These are phyloP conservation scores for Cetradonia linearis DNA, from an alignment of 495 filamentous ascomycete genomes.

Conservation along the genomic window DNA sequence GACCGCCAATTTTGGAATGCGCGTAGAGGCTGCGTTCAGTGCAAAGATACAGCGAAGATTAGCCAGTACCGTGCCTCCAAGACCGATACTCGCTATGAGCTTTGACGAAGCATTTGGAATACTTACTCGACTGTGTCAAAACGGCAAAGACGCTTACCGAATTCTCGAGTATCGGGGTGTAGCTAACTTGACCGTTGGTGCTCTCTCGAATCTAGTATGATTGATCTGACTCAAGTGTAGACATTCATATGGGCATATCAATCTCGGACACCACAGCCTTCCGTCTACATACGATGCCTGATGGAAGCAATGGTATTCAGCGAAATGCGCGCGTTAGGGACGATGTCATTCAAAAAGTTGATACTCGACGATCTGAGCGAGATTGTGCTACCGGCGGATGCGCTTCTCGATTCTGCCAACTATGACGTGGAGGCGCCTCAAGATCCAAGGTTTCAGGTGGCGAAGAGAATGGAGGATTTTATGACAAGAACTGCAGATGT, in stretches of 20 bases:
- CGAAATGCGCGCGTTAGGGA: constrained; percentile 54
- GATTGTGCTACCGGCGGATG: constrained; percentile 60
- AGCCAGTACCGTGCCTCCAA: constrained; percentile 84
- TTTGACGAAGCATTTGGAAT: constrained; percentile 61
- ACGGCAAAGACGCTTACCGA: constrained; percentile 58
- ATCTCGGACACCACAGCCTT: constrained; percentile 68
- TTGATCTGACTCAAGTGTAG: constrained; percentile 27
- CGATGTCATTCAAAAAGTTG: constrained; percentile 58
- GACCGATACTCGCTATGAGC: constrained; percentile 70
- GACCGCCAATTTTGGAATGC: constrained; percentile 50
- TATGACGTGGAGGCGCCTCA: constrained; percentile 66
- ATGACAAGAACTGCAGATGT: constrained; percentile 57
- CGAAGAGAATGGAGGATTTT: constrained; percentile 70
- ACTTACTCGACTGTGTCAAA: constrained; percentile 58
- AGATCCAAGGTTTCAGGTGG: constrained; percentile 67
- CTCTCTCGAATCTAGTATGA: constrained; percentile 9
- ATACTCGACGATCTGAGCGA: constrained; percentile 71
- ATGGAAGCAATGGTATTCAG: constrained; percentile 68
- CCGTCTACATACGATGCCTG: constrained; percentile 72
- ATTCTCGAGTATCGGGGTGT: constrained; percentile 59
- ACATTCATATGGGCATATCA: constrained; percentile 62
- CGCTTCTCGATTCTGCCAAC: constrained; percentile 60
- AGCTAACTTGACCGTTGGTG: constrained; percentile 53
- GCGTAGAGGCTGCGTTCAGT: constrained; percentile 71
- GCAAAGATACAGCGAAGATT: constrained; percentile 79